Base-by-base conservation (phyloP, 306 rosid genomes). In the Cercis canadensis region DNA sequence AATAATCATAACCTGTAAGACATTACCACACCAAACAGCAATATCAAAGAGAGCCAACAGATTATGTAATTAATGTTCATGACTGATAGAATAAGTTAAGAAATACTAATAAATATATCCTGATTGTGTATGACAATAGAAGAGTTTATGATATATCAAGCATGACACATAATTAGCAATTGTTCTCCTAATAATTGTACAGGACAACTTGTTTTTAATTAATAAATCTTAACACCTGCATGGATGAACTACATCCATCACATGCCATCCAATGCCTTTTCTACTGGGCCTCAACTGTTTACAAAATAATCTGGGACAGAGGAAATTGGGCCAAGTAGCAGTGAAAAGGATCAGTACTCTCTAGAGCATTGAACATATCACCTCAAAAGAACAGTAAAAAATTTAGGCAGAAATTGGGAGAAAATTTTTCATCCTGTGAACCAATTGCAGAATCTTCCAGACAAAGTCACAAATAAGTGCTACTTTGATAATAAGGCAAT, bases 21-120 rank as follows among this genome's bases (percentile, higher is more conserved):
- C 14, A 67, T 67, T 67, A 5, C 44, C 8, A 67, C 19, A 33
- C 60, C 52, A 43, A 56, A 66, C 47, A 36, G 43, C 67, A 45
- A 46, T 10, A 31, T 39, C 34, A 55, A 63, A 56, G 29, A 64
- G 21, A 37, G 68, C 16, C 13, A 24, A 6, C 21, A 66, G 14
- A 11, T 31, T 24, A 39, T 50, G 32, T 18, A 10, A 11, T 13
- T 29, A 32, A 9, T 52, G 32, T 39, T 43, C 50, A 43, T 18
- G 70, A 43, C 53, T 11, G 8, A 58, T 33, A 41, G 5, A 55
- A n/a, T 44, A 32, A 56, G 33, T 44, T 44, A 49, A 17, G 36
- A 76, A 69, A 8, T 8, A 39, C 7, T 13, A 21, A 6, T 1
- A 37, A 3, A 6, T 37, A 54, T 60, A 0, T 69, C 65, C 73